phyloP scores from a whole-genome alignment of 1,284 basidiomycete species.

The Amylostereum areolatum region DNA sequence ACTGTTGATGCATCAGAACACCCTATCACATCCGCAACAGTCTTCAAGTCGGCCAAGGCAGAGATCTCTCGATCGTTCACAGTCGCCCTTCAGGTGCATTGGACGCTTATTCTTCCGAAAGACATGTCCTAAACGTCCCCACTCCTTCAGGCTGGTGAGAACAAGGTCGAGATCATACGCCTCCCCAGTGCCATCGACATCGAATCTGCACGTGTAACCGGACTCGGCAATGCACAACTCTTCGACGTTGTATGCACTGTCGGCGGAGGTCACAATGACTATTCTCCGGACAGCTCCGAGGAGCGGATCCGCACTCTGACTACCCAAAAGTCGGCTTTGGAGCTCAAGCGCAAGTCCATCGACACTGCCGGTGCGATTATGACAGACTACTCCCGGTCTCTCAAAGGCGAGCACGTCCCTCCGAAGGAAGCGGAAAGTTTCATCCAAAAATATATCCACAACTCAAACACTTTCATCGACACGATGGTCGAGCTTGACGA shows the following conservation, averaged over 20 bases:
- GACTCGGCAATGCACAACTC: slow-evolving; percentile 36
- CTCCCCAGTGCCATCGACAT: slow-evolving; percentile 42
- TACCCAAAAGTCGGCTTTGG: slow-evolving; percentile 27
- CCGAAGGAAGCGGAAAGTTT: slow-evolving; percentile 25
- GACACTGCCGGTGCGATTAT: slow-evolving; percentile 36
- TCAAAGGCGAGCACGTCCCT: slow-evolving; percentile 36
- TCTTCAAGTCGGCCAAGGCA: slow-evolving; percentile 30
- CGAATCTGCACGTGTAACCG: slow-evolving; percentile 42
- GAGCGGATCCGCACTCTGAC: slow-evolving; percentile 31
- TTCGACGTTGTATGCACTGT: slow-evolving; percentile 43
- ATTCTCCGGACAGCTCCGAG: slow-evolving; percentile 16
- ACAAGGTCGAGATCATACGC: slow-evolving; percentile 38
- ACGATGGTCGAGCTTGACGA: slow-evolving; percentile 32
- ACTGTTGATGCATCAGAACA: slow-evolving; percentile 20
- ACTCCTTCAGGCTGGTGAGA: slow-evolving; percentile 37
- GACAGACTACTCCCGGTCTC: slow-evolving; percentile 34
- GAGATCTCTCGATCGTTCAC: slow-evolving; percentile 27
- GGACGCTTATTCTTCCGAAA: background rate
- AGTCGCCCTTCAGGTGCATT: slow-evolving; percentile 25
- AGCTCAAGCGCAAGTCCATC: slow-evolving; percentile 30
- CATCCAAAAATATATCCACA: slow-evolving; percentile 26
- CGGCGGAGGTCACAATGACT: slow-evolving; percentile 13
- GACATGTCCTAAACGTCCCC: background rate
- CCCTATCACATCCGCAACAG: slow-evolving; percentile 27
- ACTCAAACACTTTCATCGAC: slow-evolving; percentile 21